These are phyloP conservation scores for Dactylellina haptotyla DNA, from an alignment of 2,329 filamentous ascomycete species.

Conservation along the genomic window DNA sequence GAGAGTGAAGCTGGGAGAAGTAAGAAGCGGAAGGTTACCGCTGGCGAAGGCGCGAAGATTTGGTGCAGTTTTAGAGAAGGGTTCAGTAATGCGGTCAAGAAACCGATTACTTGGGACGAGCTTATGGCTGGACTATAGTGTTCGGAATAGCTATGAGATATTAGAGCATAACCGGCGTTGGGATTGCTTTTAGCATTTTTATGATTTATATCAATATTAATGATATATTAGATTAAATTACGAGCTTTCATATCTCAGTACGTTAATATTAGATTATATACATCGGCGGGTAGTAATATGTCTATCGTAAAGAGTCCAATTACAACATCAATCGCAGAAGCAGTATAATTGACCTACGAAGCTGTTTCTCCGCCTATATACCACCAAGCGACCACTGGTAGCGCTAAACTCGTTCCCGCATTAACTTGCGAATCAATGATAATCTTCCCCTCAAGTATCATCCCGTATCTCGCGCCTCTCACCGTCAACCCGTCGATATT, in stretches of 20 bases:
- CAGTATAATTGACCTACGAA: neutral
- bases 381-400: conserved; percentile 26
- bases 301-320: too few relatives aligned
- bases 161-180: conserved; percentile 14
- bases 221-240: too few relatives aligned
- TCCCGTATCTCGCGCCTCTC: conserved; percentile 14
- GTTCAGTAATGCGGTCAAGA: conserved; percentile 89
- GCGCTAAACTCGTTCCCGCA: conserved; percentile 21
- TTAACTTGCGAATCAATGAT: conserved; percentile 32
- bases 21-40: conserved; percentile 60
- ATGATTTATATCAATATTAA: too few relatives aligned
- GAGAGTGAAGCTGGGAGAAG: conserved; percentile 61
- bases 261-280: too few relatives aligned
- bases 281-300: too few relatives aligned
- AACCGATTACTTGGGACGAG: conserved; percentile 83
- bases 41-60: conserved; percentile 68
- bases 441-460: conserved; percentile 18
- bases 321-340: too few relatives aligned
- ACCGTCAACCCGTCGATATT: conserved; percentile 25
- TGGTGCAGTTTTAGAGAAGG: conserved; percentile 94
- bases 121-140: conserved; percentile 73
- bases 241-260: too few relatives aligned
- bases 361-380: conserved; percentile 8
- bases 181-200: neutral
- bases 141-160: neutral